These are phyloP conservation scores for Zizania latifolia DNA, from an alignment of 176 grass and related monocot genomes.

Conservation along the genomic window DNA sequence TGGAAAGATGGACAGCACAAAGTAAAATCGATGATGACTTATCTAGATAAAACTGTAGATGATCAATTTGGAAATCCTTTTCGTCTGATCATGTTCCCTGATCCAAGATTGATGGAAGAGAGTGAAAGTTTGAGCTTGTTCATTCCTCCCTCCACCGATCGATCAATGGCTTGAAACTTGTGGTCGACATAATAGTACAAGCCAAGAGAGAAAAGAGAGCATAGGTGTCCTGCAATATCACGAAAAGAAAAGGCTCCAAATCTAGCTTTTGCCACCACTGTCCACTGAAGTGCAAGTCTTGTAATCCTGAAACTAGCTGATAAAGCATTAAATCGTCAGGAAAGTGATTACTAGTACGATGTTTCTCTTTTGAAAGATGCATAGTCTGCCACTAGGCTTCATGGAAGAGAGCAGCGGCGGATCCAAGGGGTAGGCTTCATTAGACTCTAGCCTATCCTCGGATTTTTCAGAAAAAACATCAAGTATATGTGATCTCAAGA, in stretches of 20 bases:
- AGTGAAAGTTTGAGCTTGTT: not conserved
- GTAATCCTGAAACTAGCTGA: not conserved
- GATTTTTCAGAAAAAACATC: no score
- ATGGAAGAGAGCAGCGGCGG: no score
- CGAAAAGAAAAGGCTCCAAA: not conserved
- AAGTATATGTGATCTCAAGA: no score
- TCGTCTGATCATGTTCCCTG: not conserved
- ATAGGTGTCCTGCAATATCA: not conserved
- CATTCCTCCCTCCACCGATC: not conserved
- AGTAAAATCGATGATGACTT: not conserved
- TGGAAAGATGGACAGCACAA: not conserved
- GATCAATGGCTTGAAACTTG: not conserved
- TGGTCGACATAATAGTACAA: not conserved
- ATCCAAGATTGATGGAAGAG: conserved; percentile 2
- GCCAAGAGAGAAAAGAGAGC: not conserved
- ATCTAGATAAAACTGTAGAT: not conserved
- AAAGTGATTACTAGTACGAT: not conserved
- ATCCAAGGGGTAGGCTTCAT: no score
- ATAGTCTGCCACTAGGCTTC: not conserved
- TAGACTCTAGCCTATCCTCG: no score
- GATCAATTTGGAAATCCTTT: not conserved
- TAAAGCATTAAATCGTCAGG: not conserved
- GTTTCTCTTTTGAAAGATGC: not conserved
- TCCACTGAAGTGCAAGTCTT: not conserved
- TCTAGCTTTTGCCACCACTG: not conserved